Evolutionary conservation across 176 grass and related monocot species (phyloP), one percentile per base, ranked within the genome.

Genomic region (Juncus inflexus): DNA sequence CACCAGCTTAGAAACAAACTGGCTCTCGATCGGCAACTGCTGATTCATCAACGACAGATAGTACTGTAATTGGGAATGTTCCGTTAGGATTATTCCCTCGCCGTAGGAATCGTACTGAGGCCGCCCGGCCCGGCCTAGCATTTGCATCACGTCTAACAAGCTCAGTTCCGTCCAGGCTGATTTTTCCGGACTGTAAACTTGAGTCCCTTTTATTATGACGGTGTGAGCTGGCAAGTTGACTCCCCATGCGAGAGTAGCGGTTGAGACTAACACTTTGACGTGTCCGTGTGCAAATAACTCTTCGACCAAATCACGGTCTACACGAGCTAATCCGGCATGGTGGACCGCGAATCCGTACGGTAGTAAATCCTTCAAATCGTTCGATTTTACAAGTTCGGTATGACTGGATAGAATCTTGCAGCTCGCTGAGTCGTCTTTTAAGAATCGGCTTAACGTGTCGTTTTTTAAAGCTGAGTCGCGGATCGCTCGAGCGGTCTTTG

Each of bases 321-420:
- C 74, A 70, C 88, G 88, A 73, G 84, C 83, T 86, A 91, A 74
- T 49, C 94, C 94, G 65, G 92, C 92, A 75, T 97, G 85, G 81
- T 97, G 92, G 76, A 97, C 91, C 62, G 94, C 94, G 81, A 97
- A 97, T 5, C 94, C 94, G 68, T 97, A 97, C 0, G 88, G 88
- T 70, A 97, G 63, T 15, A 97, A 82, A 35, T 97, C 88, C 45
- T 97, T 91, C 40, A 91, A 85, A 74, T 97, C 88, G 77, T 75
- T 97, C 60, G 75, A 91, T 74, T 97, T 97, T 4, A 97, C 87
- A 62, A 97, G 74, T 39, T 97, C 94, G 68, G 87, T 83, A 65
- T 97, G 85, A 74, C 53, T 82, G 55, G 76, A 64, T 52, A 97
- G 94, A 64, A 97, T 97, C 71, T 97, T 85, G 76, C 86, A 84